phyloP scores from a whole-genome alignment of 1,284 basidiomycete species.

The Boletus semigastroideus region DNA sequence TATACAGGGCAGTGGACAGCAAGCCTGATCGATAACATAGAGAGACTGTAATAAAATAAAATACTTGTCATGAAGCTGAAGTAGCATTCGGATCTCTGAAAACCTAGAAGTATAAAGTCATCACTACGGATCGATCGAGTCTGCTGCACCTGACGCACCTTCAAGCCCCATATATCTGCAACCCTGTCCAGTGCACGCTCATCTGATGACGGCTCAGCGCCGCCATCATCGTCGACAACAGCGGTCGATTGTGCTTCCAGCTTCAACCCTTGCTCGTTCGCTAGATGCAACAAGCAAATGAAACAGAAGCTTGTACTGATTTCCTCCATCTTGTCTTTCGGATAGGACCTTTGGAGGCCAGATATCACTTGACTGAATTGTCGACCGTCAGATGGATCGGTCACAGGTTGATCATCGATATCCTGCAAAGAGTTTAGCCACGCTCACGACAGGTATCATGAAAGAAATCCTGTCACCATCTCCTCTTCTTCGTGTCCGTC shows the following conservation, averaged over 20 bases:
- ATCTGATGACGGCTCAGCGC: conserved; percentile 26
- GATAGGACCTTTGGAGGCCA: conserved; percentile 80
- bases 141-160: conserved; percentile 45
- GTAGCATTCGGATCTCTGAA: conserved; percentile 70
- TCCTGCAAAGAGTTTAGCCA: conserved; percentile 43
- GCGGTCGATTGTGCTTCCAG: conserved; percentile 49
- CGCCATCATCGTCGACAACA: conserved; percentile 24
- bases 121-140: background rate
- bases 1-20: conserved; percentile 5
- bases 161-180: conserved; percentile 75
- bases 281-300: conserved; percentile 94
- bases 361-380: conserved; percentile 85
- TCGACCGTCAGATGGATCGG: conserved; percentile 66
- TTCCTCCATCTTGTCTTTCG: conserved; percentile 93
- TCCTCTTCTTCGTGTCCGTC: conserved; percentile 43
- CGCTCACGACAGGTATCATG: background rate
- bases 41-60: conserved; percentile 24
- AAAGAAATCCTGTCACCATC: conserved; percentile 51
- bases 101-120: conserved; percentile 44
- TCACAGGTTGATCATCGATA: conserved; percentile 49
- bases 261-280: conserved; percentile 91
- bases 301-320: conserved; percentile 99
- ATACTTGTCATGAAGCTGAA: conserved; percentile 44
- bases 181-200: conserved; percentile 42
- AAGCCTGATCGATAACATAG: conserved; percentile 13